Evolutionary conservation across 177 flowering plant genomes (phyloP).

Genomic region (Vitis hybrid): DNA sequence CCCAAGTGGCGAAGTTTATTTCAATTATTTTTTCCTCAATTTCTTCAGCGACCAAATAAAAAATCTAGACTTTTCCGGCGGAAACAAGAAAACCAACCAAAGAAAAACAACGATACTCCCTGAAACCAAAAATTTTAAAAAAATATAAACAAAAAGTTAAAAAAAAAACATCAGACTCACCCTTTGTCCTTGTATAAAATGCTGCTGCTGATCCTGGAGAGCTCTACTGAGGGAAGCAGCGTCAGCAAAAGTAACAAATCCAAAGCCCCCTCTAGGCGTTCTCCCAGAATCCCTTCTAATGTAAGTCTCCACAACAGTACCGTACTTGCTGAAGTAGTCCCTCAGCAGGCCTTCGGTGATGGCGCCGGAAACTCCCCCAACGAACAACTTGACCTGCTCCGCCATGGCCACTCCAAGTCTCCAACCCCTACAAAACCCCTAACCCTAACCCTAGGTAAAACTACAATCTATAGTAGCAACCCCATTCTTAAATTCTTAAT

Average conservation of each 20-base stretch:
- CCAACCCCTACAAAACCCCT: neutral
- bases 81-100: neutral
- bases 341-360: conserved; percentile 44
- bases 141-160: neutral
- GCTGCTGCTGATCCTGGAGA: conserved; percentile 43
- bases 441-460: neutral
- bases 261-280: conserved; percentile 65
- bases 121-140: neutral
- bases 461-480: neutral
- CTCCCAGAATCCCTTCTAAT: conserved; percentile 49
- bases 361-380: conserved; percentile 65
- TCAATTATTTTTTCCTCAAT: neutral
- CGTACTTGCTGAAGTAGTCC: conserved; percentile 57
- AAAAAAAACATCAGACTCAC: conserved; percentile 24
- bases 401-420: conserved; percentile 24
- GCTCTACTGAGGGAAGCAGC: conserved; percentile 47
- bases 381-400: conserved; percentile 55
- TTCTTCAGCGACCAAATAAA: neutral
- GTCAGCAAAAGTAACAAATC: conserved; percentile 60
- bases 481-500: neutral
- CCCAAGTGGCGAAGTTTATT: neutral
- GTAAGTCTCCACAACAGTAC: conserved; percentile 38
- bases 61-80: neutral
- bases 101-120: neutral
- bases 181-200: conserved; percentile 50